Conservation (phyloP, 345 rosid genomes). For the Erysimum cheiranthoides region DNA sequence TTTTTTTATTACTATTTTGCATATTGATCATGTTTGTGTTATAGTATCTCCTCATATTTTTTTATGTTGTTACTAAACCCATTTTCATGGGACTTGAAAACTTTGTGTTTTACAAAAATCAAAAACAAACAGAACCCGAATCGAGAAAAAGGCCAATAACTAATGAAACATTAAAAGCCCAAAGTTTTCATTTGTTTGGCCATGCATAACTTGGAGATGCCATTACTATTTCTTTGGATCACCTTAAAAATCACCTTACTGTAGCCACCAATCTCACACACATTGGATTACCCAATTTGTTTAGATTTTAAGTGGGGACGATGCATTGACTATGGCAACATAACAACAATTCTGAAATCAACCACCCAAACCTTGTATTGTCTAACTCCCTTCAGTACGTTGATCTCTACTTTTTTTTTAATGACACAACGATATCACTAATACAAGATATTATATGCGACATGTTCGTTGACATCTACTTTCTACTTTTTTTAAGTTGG, state of each 20-base stretch:
- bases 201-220: neutral
- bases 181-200: neutral
- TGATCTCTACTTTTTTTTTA: neutral
- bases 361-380: neutral
- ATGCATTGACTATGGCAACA: neutral
- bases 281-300: neutral
- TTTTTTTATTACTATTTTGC: neutral
- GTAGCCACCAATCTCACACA: neutral
- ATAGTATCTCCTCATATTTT: neutral
- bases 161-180: neutral
- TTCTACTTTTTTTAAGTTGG: neutral
- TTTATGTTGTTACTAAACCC: neutral
- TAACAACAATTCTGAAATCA: neutral
- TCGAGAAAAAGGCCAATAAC: neutral
- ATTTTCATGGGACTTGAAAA: no score
- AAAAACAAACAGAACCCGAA: neutral
- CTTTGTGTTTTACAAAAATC: neutral
- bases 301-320: neutral
- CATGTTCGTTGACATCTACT: neutral
- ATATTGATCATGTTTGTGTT: neutral
- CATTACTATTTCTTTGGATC: no score
- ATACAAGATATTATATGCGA: neutral
- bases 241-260: no score
- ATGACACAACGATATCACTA: neutral
- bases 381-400: neutral